A percentile compares a stretch with the other conserved stretches of the same genome.
These are phyloP conservation scores for Pythium utonaiense DNA, from an alignment of 352 stramenopile species.

Conservation along the genomic window DNA sequence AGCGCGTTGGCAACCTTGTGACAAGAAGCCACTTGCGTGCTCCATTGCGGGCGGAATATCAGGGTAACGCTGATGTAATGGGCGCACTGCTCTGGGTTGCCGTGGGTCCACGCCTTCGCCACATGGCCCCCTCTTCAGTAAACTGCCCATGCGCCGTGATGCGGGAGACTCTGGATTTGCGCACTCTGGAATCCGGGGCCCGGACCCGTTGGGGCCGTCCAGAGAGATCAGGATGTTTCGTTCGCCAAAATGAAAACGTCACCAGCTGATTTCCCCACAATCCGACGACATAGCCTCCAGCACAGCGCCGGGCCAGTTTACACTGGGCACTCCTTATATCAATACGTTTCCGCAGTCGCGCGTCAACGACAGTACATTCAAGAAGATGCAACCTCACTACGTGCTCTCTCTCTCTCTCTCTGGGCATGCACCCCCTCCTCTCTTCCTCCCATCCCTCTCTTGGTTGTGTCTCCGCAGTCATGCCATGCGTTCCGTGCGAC, in stretches of 20 bases:
- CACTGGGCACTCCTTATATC: neutral
- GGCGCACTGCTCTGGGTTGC: neutral
- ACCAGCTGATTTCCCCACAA: slow-evolving; percentile 8
- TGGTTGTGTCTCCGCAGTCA: slow-evolving; percentile 18
- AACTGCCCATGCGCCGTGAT: no score
- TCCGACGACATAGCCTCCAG: neutral
- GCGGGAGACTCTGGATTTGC: no score
- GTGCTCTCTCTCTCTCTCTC: neutral
- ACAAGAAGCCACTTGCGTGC: neutral
- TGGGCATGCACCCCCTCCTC: no score
- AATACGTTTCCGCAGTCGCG: neutral
- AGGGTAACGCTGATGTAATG: neutral
- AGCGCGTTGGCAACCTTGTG: neutral
- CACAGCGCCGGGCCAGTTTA: neutral
- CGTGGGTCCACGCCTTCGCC: neutral
- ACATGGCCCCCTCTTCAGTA: neutral
- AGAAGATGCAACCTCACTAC: neutral
- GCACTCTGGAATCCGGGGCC: no score
- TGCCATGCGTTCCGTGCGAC: neutral
- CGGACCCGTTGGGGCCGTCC: no score
- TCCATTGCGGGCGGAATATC: neutral
- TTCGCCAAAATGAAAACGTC: neutral
- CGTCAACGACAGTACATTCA: neutral
- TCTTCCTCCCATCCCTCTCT: no score
- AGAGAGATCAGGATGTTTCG: neutral